Evolutionary conservation across 2,329 filamentous ascomycete species (phyloP).

Genomic region (Curvularia hawaiiensis): DNA sequence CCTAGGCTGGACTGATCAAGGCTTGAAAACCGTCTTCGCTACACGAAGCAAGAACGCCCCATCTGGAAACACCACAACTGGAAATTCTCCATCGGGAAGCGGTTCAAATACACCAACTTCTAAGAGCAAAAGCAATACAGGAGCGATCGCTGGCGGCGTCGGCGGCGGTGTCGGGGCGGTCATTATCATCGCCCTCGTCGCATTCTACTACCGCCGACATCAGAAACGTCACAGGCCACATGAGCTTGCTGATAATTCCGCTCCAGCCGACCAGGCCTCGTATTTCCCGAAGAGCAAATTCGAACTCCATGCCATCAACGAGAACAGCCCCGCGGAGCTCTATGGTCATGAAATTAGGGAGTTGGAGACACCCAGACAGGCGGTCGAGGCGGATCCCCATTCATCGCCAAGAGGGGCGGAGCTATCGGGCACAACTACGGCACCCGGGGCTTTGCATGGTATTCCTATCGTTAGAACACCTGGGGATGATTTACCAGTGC

Average conservation of each 20-base stretch:
- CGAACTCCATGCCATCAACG: neutral
- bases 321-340: slow-evolving; percentile 2
- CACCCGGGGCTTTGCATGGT: neutral
- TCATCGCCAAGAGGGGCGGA: neutral
- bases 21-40: neutral
- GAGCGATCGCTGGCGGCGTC: neutral
- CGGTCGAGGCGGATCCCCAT: neutral
- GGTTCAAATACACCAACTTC: neutral
- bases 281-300: neutral
- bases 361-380: neutral
- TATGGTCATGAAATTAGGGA: neutral
- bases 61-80: neutral
- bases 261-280: neutral
- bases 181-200: neutral
- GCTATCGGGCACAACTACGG: neutral
- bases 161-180: neutral
- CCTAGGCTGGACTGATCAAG: neutral
- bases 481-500: neutral
- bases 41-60: neutral
- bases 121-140: neutral
- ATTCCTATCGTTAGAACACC: neutral
- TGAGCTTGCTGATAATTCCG: neutral
- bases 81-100: neutral
- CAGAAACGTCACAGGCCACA: neutral
- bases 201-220: neutral